Conservation (phyloP, 305 asterid species). For the Andrographis paniculata region DNA sequence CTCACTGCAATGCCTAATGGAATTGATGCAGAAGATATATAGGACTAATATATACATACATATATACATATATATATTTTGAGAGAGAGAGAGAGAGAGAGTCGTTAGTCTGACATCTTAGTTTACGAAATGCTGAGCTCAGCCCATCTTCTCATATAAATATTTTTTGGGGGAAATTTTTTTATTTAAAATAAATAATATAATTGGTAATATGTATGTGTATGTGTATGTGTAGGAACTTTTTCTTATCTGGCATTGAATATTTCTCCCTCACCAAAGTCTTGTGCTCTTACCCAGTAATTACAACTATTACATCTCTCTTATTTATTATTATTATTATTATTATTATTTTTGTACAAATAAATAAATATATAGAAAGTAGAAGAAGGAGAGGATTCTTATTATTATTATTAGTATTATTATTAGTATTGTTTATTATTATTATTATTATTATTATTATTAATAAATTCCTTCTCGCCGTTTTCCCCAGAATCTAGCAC, state of each 20-base stretch:
- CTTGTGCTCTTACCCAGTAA: neutral
- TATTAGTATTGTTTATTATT: neutral
- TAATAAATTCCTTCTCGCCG: neutral
- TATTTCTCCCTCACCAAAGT: neutral
- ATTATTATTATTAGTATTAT: neutral
- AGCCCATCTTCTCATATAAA: no score
- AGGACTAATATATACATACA: no score
- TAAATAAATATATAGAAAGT: neutral
- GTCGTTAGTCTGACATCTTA: conserved; percentile 13
- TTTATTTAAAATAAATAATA: no score
- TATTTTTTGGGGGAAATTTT: conserved; percentile 9
- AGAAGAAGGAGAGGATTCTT: no score
- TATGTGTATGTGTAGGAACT: no score
- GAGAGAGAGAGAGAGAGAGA: no score
- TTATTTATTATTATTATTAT: no score
- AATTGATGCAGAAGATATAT: no score
- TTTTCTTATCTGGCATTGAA: neutral
- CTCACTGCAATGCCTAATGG: no score
- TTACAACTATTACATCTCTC: neutral
- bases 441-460: neutral
- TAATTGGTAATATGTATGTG: no score
- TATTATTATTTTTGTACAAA: neutral
- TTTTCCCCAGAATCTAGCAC: neutral
- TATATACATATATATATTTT: no score
- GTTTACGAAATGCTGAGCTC: conserved; percentile 24